Percentiles rank a stretch among this genome's conserved stretches.
Conservation (phyloP, 2,329 filamentous ascomycete species). For the Graphilbum sp. region DNA sequence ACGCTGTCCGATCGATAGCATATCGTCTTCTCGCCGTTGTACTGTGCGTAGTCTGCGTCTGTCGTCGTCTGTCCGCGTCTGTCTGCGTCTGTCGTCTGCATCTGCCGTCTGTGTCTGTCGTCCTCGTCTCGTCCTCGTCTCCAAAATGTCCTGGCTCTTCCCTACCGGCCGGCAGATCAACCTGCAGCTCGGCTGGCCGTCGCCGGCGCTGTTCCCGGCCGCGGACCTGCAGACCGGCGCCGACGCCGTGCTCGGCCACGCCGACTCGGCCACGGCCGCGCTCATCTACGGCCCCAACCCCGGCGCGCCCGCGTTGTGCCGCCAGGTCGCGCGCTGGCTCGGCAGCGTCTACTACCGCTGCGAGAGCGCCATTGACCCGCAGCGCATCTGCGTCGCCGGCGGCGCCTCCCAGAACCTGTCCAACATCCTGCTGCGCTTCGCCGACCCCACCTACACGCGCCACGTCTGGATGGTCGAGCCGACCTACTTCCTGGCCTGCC, state of each 20-base stretch:
- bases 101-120: no score
- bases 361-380: conserved; percentile 13
- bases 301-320: conserved; percentile 36
- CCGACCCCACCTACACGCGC: conserved; percentile 45
- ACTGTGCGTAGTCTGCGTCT: no score
- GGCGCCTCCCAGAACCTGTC: conserved; percentile 51
- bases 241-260: conserved; percentile 25
- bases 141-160: conserved; percentile 2
- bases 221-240: conserved; percentile 34
- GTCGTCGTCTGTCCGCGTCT: no score
- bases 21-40: no score
- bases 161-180: conserved; percentile 11
- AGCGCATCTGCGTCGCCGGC: conserved; percentile 45
- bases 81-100: no score
- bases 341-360: conserved; percentile 32
- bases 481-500: conserved; percentile 48
- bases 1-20: no score
- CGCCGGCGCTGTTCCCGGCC: conserved; percentile 33
- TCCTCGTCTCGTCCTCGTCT: no score
- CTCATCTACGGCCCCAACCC: conserved; percentile 42
- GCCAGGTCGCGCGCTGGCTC: conserved; percentile 43
- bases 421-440: conserved; percentile 46
- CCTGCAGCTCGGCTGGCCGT: conserved; percentile 16
- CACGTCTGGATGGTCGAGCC: conserved; percentile 50
- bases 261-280: background rate